Conservation (phyloP, 169 alveolate genomes). For the Plasmodium vinckei region DNA sequence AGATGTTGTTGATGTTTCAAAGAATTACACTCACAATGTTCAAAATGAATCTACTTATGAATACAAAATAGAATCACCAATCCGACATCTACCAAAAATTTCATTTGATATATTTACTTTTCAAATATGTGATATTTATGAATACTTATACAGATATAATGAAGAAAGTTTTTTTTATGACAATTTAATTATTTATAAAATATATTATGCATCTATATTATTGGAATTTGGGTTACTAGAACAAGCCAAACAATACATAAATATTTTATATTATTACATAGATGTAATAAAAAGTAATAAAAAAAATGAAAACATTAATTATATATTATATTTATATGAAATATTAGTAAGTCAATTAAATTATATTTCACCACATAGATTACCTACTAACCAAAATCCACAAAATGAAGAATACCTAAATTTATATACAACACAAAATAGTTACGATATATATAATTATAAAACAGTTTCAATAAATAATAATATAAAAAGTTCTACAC, state of each 20-base stretch:
- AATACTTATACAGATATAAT: conserved; percentile 27
- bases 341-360: conserved; percentile 11
- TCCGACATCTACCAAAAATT: not conserved
- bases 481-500: no score
- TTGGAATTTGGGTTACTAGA: conserved; percentile 47
- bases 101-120: conserved; percentile 38
- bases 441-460: no score
- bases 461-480: no score
- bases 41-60: no score
- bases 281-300: conserved; percentile 68
- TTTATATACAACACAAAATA: no score
- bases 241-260: conserved; percentile 48
- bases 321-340: conserved; percentile 29
- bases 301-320: conserved; percentile 14
- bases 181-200: conserved; percentile 21
- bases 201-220: conserved; percentile 20
- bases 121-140: conserved; percentile 50
- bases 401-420: no score
- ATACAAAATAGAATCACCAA: no score
- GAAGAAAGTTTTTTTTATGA: conserved; percentile 67
- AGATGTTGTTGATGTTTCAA: no score
- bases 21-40: no score
- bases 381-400: no score
- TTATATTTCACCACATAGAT: conserved; percentile 11
- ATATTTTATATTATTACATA: conserved; percentile 40